Percentiles rank a stretch among this genome's conserved stretches.
phyloP scores from a whole-genome alignment of 805 yeast genomes.

The Pichia manshurica region DNA sequence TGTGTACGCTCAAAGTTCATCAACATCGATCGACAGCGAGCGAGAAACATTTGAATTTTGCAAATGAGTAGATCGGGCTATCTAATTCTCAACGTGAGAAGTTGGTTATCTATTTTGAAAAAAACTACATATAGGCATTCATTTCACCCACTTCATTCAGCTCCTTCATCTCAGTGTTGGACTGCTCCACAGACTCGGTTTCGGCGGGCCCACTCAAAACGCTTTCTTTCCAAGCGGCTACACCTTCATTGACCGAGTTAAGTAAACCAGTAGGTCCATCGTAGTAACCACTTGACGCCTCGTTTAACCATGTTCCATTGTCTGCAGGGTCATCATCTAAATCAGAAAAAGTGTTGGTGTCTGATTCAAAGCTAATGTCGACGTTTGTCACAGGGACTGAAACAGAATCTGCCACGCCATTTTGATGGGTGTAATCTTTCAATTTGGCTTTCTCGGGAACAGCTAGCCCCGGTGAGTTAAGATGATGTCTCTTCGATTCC shows the following conservation, averaged over 20 bases:
- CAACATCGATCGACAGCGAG: background rate
- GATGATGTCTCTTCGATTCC: slow-evolving; percentile 11
- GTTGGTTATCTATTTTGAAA: too few species aligned
- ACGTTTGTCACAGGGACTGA: background rate
- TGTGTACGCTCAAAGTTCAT: background rate
- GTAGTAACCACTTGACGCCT: slow-evolving; percentile 33
- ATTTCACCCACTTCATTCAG: slow-evolving; percentile 7
- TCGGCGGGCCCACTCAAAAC: slow-evolving; percentile 2
- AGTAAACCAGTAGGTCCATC: slow-evolving; percentile 73
- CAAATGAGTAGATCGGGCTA: background rate
- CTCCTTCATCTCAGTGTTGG: slow-evolving; percentile 1
- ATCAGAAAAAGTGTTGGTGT: background rate
- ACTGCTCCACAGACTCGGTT: background rate
- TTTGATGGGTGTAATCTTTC: background rate
- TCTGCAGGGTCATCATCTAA: background rate
- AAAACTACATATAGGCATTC: slow-evolving; percentile 8
- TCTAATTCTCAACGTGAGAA: too few species aligned
- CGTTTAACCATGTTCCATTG: slow-evolving; percentile 44
- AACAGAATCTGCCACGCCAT: background rate
- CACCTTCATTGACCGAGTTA: slow-evolving; percentile 45
- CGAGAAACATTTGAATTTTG: background rate
- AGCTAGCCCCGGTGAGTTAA: background rate
- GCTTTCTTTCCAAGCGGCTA: slow-evolving; percentile 23
- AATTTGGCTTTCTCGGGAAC: background rate
- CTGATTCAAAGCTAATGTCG: background rate